A percentile compares a stretch with the other conserved stretches of the same genome.
Evolutionary conservation across 2,329 filamentous ascomycete genomes (phyloP).

Genomic region (Calonectria honghensis): DNA sequence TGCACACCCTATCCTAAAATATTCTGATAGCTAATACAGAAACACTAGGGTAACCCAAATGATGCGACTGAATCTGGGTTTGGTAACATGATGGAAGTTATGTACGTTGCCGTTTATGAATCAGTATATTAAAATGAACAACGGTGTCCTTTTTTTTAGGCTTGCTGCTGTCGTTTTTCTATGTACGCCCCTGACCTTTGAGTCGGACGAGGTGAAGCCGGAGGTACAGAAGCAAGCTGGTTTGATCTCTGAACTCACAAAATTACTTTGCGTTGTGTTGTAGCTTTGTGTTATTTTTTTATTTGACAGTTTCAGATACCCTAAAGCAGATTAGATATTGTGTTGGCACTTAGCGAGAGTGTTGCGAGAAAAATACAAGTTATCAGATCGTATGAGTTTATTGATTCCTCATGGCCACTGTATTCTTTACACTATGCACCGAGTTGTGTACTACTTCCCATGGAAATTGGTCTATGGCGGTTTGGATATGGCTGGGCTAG

Average conservation of each 20-base stretch:
- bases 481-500: background rate
- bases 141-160: slow-evolving; percentile 17
- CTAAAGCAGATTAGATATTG: background rate
- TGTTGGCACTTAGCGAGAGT: background rate
- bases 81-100: slow-evolving; percentile 64
- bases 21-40: slow-evolving; percentile 30
- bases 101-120: slow-evolving; percentile 64
- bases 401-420: background rate
- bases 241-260: background rate
- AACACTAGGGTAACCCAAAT: slow-evolving; percentile 58
- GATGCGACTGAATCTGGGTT: slow-evolving; percentile 59
- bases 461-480: background rate
- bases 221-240: background rate
- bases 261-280: slow-evolving; percentile 27
- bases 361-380: background rate
- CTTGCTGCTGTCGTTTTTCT: slow-evolving; percentile 20
- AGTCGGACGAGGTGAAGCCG: background rate
- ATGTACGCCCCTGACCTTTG: slow-evolving; percentile 11
- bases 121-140: slow-evolving; percentile 43
- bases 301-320: slow-evolving; percentile 31
- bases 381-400: background rate
- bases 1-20: too few relatives aligned
- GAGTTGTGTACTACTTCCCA: background rate
- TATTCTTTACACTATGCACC: background rate
- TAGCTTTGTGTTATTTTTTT: slow-evolving; percentile 3